These are phyloP conservation scores for Cenchrus americanus DNA, from an alignment of 176 grass and related monocot species.

Conservation along the genomic window DNA sequence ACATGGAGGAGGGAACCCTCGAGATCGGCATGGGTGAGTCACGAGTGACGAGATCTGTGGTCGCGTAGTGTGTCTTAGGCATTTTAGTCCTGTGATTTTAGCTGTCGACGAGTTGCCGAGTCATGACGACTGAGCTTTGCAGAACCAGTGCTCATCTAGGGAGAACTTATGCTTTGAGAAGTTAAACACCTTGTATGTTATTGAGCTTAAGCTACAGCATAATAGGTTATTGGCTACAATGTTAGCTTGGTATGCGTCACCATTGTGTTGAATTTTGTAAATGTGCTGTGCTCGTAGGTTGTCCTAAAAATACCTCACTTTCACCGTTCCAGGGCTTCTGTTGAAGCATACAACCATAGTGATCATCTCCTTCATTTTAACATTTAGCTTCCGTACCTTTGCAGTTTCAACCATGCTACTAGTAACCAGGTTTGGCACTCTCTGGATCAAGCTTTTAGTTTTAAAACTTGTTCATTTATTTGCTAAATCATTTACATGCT, in stretches of 20 bases:
- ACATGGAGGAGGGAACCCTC: slow-evolving; percentile 76
- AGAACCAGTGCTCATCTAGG: background rate
- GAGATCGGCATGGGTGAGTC: slow-evolving; percentile 85
- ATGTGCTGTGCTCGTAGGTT: background rate
- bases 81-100: slow-evolving; percentile 2
- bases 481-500: background rate
- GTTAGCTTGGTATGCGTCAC: background rate
- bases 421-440: background rate
- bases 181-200: background rate
- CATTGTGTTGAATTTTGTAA: background rate
- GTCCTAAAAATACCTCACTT: background rate
- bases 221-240: background rate
- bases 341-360: background rate
- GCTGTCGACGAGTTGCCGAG: background rate
- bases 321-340: background rate
- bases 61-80: background rate
- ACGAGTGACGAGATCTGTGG: background rate
- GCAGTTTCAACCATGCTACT: background rate
- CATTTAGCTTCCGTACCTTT: background rate
- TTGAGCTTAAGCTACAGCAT: background rate
- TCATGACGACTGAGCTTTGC: background rate
- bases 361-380: background rate
- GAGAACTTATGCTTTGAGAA: background rate
- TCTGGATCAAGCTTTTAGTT: background rate
- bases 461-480: background rate